These are phyloP conservation scores for Geotrichum fermentans DNA, from an alignment of 1,139 yeast species.

Conservation along the genomic window DNA sequence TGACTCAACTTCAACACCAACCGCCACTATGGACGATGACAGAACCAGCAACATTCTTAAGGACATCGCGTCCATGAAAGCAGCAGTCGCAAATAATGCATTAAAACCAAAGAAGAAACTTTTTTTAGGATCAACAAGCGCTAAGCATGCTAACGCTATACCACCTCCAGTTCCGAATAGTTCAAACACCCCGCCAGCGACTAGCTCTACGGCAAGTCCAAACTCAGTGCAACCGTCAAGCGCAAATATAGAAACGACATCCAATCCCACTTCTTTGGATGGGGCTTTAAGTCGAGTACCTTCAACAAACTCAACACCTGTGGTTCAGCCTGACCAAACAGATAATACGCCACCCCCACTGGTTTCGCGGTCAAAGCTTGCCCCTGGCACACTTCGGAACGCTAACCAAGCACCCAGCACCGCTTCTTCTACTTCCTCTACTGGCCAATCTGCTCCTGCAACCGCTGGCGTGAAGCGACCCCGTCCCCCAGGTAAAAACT, in stretches of 20 bases:
- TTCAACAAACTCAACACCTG: too few species aligned
- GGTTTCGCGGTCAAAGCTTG: neutral
- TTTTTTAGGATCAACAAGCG: neutral
- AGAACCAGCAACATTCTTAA: constrained; percentile 6
- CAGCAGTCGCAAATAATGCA: constrained; percentile 3
- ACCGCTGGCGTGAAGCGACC: constrained; percentile 11
- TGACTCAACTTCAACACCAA: too few species aligned
- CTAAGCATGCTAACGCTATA: too few species aligned
- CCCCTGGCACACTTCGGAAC: constrained; percentile 9
- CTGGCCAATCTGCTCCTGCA: neutral
- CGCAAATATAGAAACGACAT: too few species aligned
- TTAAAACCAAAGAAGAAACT: constrained; percentile 1
- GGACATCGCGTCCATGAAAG: constrained; percentile 10
- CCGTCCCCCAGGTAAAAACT: constrained; percentile 24
- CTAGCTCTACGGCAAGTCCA: too few species aligned
- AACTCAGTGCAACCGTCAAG: too few species aligned
- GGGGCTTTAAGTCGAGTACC: too few species aligned
- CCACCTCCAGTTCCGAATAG: too few species aligned
- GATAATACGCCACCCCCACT: too few species aligned
- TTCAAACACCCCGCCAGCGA: too few species aligned
- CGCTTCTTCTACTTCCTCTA: neutral
- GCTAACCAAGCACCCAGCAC: constrained; percentile 2
- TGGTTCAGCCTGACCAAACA: too few species aligned
- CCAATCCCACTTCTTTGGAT: too few species aligned
- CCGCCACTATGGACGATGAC: constrained; percentile 10